Evolutionary conservation across 768 basidiomycete species (phyloP), one percentile per base, ranked within the genome.

Genomic region (Mycena metata): DNA sequence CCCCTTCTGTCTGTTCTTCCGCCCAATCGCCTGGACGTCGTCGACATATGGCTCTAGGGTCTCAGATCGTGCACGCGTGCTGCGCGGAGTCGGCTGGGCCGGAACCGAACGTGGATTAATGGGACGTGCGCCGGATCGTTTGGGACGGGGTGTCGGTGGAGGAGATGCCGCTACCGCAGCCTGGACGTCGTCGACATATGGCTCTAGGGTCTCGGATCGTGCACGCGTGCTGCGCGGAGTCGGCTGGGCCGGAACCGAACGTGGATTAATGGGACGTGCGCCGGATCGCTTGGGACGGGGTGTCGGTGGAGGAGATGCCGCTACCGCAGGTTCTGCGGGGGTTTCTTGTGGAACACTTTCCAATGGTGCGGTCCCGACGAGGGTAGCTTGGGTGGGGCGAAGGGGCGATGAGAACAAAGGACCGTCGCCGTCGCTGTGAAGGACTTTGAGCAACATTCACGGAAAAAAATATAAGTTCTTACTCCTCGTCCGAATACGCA

Each of bases 161-260:
- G 54, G 35, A 33, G 41, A 5, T 30, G 26, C 26, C 41, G 21
- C n/a, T n/a, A n/a, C n/a, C n/a, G n/a, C 17, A 57, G 68, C 63
- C 24, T 69, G 21, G 16, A 56, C 39, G n/a, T 64, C 59, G 12
- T 12, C 47, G 9, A 60, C 57, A 21, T 46, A 54, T 12, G 59
- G 68, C 30, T 65, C 63, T 2, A 64, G 36, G 16, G 58, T 42
- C 24, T 26, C 8, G 16, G 68, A 65, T 11, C 63, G 62, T 46
- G 68, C 19, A 15, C 67, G 61, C 1, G 58, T 64, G 19, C 15
- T 51, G 30, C 68, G 68, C 21, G 63, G 58, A 13, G 63, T 19
- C 12, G 45, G 21, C 36, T 41, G 13, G 4, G 26, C 52, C 41
- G 51, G 15, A 17, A 39, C 16, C 8, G 57, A 13, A 13, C 41